Percentiles rank a stretch among this genome's conserved stretches.
These are phyloP conservation scores for Myxozyma lipomycoides DNA, from an alignment of 805 yeast genomes.

Conservation along the genomic window DNA sequence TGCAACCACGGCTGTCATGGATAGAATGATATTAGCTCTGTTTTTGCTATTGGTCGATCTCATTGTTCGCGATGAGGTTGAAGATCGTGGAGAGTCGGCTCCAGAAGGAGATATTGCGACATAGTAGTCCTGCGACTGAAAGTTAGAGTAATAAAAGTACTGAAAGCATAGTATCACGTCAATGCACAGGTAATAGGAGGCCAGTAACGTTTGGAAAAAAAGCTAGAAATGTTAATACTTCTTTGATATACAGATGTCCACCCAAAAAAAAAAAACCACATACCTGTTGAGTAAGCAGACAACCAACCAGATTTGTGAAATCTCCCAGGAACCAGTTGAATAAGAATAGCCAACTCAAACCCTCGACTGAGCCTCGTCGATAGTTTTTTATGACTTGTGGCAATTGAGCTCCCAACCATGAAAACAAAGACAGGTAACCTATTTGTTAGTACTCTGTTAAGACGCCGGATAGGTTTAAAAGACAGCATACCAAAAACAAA, in stretches of 20 bases:
- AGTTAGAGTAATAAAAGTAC: constrained; percentile 60
- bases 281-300: constrained; percentile 64
- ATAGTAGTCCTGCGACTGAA: constrained; percentile 17
- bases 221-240: constrained; percentile 36
- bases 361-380: constrained; percentile 58
- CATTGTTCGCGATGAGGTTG: constrained; percentile 20
- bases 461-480: neutral
- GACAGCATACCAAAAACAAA: constrained; percentile 28
- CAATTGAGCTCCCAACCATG: constrained; percentile 69
- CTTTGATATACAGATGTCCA: neutral
- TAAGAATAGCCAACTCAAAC: constrained; percentile 58
- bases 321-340: constrained; percentile 66
- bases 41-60: constrained; percentile 5
- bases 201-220: constrained; percentile 72
- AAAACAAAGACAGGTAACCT: constrained; percentile 28
- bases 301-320: constrained; percentile 58
- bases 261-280: neutral
- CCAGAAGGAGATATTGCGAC: constrained; percentile 23
- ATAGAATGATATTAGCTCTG: constrained; percentile 24
- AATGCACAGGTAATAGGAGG: constrained; percentile 67
- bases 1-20: constrained; percentile 24
- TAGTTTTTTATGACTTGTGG: constrained; percentile 67
- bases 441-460: neutral
- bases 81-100: constrained; percentile 15
- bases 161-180: constrained; percentile 68